A percentile compares a stretch with the other conserved stretches of the same genome.
These are phyloP conservation scores for Solanum pinnatisectum DNA, from an alignment of 257 asterid species.

Conservation along the genomic window DNA sequence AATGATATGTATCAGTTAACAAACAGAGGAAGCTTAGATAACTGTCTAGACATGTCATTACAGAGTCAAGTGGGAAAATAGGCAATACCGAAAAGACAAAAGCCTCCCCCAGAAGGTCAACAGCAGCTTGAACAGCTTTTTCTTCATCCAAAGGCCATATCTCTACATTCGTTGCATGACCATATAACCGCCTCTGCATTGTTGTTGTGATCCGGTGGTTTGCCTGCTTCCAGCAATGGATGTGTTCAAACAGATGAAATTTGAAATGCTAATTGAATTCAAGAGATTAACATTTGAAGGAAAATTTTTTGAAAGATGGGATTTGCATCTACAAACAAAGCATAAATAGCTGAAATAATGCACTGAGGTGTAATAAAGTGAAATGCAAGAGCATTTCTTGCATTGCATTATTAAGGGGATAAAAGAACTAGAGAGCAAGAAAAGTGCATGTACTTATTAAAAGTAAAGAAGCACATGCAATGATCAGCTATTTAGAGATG, in stretches of 20 bases:
- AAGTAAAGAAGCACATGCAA: background rate
- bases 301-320: background rate
- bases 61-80: slow-evolving; percentile 7
- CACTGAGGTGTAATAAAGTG: background rate
- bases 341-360: background rate
- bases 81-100: slow-evolving; percentile 71
- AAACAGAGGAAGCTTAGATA: background rate
- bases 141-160: slow-evolving; percentile 93
- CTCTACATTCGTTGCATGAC: slow-evolving; percentile 91
- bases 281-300: background rate
- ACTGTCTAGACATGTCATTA: background rate
- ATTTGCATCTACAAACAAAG: background rate
- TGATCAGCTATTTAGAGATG: background rate
- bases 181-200: slow-evolving; percentile 82
- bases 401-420: background rate
- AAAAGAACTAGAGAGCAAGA: background rate
- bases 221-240: slow-evolving; percentile 35
- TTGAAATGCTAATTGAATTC: background rate
- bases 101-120: slow-evolving; percentile 77
- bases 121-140: slow-evolving; percentile 96
- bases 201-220: slow-evolving; percentile 89
- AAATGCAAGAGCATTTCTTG: background rate
- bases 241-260: background rate
- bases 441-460: background rate
- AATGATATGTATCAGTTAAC: background rate